These are phyloP conservation scores for Pseudoscleropodium purum DNA, from an alignment of 225 moss, liverwort and hornwort genomes.

Conservation along the genomic window DNA sequence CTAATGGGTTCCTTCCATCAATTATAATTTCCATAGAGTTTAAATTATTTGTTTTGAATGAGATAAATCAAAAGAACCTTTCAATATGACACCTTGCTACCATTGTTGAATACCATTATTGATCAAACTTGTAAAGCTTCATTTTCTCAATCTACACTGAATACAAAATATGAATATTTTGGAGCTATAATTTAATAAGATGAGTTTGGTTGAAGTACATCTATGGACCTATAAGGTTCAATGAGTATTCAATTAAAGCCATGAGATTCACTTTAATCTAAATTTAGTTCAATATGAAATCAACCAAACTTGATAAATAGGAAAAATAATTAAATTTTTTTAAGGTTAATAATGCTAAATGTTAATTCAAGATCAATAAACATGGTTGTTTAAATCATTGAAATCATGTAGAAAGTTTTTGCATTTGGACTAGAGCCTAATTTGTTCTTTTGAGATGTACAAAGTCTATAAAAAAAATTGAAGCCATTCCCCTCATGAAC, in stretches of 20 bases:
- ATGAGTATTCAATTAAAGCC: background rate
- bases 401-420: background rate
- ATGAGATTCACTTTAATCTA: background rate
- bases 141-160: background rate
- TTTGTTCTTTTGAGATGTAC: background rate
- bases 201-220: fast-evolving
- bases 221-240: fast-evolving
- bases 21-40: background rate
- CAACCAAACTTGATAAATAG: background rate
- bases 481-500: background rate
- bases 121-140: background rate
- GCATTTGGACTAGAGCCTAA: background rate
- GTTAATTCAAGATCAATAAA: background rate
- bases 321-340: background rate
- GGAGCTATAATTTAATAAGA: background rate
- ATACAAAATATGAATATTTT: background rate
- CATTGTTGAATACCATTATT: background rate
- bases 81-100: too few species aligned
- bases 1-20: background rate
- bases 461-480: background rate
- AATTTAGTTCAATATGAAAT: background rate
- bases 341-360: background rate
- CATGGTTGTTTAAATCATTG: background rate
- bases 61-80: background rate
- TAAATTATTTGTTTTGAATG: background rate